Conservation (phyloP, 192 early-diverging fungal species). For the Dispira simplex region DNA sequence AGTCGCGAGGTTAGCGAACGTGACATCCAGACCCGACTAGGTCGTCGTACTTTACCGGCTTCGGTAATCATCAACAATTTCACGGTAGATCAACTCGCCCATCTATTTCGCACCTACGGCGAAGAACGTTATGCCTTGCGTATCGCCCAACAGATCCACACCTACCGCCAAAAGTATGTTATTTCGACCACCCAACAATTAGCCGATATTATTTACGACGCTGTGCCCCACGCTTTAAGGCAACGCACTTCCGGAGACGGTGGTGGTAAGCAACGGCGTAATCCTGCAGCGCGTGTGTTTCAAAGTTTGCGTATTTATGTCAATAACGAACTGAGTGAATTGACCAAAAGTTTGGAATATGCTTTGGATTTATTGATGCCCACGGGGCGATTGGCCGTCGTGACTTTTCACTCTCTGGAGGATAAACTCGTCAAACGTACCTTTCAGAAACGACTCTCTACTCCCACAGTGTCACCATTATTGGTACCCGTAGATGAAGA, state of each 20-base stretch:
- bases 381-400: slow-evolving; percentile 34
- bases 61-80: slow-evolving; percentile 47
- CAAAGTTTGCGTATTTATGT: slow-evolving; percentile 49
- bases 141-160: slow-evolving; percentile 45
- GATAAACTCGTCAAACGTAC: slow-evolving; percentile 54
- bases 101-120: slow-evolving; percentile 46
- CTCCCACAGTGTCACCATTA: too few species aligned
- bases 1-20: not conserved
- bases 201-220: slow-evolving; percentile 31
- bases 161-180: slow-evolving; percentile 24
- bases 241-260: slow-evolving; percentile 12
- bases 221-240: slow-evolving; percentile 26
- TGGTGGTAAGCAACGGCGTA: slow-evolving; percentile 29
- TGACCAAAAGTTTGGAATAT: slow-evolving; percentile 30
- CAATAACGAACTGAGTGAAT: slow-evolving; percentile 51
- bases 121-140: slow-evolving; percentile 42
- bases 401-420: slow-evolving; percentile 63
- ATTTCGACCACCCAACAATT: slow-evolving; percentile 42
- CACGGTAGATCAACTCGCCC: slow-evolving; percentile 34
- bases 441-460: slow-evolving; percentile 14
- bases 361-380: slow-evolving; percentile 36
- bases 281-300: slow-evolving; percentile 36
- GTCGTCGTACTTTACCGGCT: slow-evolving; percentile 34
- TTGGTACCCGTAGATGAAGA: too few species aligned
- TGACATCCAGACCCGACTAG: slow-evolving; percentile 12